A percentile compares a stretch with the other conserved stretches of the same genome.
phyloP scores from a whole-genome alignment of 1,139 yeast genomes.

The Zygotorulaspora mrakii region DNA sequence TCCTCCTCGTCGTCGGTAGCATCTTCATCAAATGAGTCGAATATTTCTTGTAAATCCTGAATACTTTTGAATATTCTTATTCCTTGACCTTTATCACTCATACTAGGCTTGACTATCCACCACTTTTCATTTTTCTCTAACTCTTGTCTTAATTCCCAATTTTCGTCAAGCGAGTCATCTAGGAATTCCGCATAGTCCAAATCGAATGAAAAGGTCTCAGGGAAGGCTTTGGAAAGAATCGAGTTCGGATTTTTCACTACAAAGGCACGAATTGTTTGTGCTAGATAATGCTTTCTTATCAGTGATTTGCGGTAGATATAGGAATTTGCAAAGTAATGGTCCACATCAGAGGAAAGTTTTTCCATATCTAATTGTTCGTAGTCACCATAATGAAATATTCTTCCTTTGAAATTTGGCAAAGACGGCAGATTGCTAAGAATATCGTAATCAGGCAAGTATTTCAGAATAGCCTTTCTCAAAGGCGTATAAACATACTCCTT shows the following conservation, averaged over 20 bases:
- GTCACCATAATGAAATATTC: conserved; percentile 75
- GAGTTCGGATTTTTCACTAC: conserved; percentile 71
- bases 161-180: conserved; percentile 89
- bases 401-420: conserved; percentile 18
- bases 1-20: conserved; percentile 55
- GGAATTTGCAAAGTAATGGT: conserved; percentile 66
- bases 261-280: conserved; percentile 73
- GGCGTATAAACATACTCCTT: conserved; percentile 59
- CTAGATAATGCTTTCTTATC: conserved; percentile 82
- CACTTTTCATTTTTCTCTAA: conserved; percentile 59
- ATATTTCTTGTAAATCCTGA: conserved; percentile 74
- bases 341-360: conserved; percentile 35
- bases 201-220: conserved; percentile 75
- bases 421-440: conserved; percentile 17
- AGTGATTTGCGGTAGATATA: conserved; percentile 83
- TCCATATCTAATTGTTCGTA: conserved; percentile 88
- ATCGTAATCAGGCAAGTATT: conserved; percentile 33
- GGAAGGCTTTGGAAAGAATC: conserved; percentile 55
- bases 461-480: conserved; percentile 43
- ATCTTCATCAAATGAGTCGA: conserved; percentile 78
- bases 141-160: conserved; percentile 80
- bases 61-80: conserved; percentile 75
- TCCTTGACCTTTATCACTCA: conserved; percentile 98
- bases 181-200: conserved; percentile 95
- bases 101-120: conserved; percentile 92